Percentiles rank a stretch among this genome's conserved stretches.
Evolutionary conservation across 495 filamentous ascomycete species (phyloP).

Genomic region (Peziza echinospora): DNA sequence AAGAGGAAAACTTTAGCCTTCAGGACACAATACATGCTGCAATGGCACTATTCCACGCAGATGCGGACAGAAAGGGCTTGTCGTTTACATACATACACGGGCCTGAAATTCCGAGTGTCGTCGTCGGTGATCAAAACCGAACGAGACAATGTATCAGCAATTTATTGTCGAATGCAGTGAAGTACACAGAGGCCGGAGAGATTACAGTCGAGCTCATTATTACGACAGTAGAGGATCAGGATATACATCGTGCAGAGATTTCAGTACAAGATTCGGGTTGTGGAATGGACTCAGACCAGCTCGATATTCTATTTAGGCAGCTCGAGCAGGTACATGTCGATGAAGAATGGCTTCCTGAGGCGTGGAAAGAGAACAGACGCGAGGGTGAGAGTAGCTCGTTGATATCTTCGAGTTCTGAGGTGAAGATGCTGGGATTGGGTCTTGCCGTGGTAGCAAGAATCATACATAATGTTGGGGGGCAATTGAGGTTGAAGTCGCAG

Average conservation of each 20-base stretch:
- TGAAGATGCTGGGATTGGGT: conserved; percentile 47
- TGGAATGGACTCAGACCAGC: conserved; percentile 50
- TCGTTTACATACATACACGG: conserved; percentile 38
- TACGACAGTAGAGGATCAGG: conserved; percentile 3
- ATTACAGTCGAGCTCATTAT: conserved; percentile 50
- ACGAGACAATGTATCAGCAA: conserved; percentile 68
- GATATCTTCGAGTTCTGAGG: conserved; percentile 21
- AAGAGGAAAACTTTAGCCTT: conserved; percentile 63
- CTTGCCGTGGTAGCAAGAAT: conserved; percentile 71
- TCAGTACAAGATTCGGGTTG: conserved; percentile 56
- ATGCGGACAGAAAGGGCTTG: conserved; percentile 56
- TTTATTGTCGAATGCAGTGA: conserved; percentile 65
- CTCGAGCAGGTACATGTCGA: conserved; percentile 65
- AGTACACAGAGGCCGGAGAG: conserved; percentile 49
- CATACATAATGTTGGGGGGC: conserved; percentile 76
- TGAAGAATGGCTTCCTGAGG: conserved; percentile 12
- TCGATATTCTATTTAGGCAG: conserved; percentile 64
- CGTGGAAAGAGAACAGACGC: conserved; percentile 16
- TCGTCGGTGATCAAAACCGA: conserved; percentile 59
- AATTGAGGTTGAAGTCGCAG: conserved; percentile 70
- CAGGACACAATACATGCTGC: conserved; percentile 52
- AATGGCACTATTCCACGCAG: conserved; percentile 46
- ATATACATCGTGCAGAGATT: conserved; percentile 40
- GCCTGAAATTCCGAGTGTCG: conserved; percentile 44
- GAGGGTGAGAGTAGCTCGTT: not conserved